A percentile compares a stretch with the other conserved stretches of the same genome.
These are phyloP conservation scores for Arabidopsis arenosa DNA, from an alignment of 345 rosid genomes.

Conservation along the genomic window DNA sequence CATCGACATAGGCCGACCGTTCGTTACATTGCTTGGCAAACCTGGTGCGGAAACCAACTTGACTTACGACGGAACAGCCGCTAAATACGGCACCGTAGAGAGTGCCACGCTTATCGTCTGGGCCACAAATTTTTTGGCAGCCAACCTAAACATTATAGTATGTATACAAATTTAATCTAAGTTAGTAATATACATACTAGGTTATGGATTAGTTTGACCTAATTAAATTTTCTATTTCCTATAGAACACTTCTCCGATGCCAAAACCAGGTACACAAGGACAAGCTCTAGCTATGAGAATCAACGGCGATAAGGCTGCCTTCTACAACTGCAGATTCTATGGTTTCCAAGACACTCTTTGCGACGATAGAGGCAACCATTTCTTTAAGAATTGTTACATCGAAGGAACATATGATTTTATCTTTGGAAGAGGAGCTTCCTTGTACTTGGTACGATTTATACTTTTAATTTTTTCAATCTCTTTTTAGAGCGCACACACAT, in stretches of 20 bases:
- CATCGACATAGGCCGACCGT: conserved; percentile 50
- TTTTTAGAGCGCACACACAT: neutral
- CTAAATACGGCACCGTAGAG: conserved; percentile 50
- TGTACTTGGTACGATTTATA: conserved; percentile 47
- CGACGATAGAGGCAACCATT: conserved; percentile 58
- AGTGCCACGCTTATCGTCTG: conserved; percentile 45
- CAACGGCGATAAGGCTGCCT: conserved; percentile 52
- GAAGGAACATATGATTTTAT: conserved; percentile 60
- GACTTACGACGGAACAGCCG: conserved; percentile 52
- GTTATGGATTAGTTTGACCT: neutral
- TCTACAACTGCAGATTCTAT: conserved; percentile 48
- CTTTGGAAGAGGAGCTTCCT: conserved; percentile 58
- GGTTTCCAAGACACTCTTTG: conserved; percentile 62
- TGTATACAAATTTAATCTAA: neutral
- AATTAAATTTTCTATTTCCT: neutral
- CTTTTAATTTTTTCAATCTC: neutral
- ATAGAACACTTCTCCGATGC: conserved; percentile 58
- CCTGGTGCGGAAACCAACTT: conserved; percentile 51
- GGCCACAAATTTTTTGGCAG: conserved; percentile 38
- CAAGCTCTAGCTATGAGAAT: conserved; percentile 61
- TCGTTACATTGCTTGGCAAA: conserved; percentile 56
- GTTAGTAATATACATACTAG: neutral
- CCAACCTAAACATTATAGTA: conserved; percentile 36
- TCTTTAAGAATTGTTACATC: conserved; percentile 52
- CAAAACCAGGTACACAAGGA: conserved; percentile 46